Percentiles rank a stretch among this genome's conserved stretches.
phyloP scores from a whole-genome alignment of 257 asterid species.

The Lavandula angustifolia region DNA sequence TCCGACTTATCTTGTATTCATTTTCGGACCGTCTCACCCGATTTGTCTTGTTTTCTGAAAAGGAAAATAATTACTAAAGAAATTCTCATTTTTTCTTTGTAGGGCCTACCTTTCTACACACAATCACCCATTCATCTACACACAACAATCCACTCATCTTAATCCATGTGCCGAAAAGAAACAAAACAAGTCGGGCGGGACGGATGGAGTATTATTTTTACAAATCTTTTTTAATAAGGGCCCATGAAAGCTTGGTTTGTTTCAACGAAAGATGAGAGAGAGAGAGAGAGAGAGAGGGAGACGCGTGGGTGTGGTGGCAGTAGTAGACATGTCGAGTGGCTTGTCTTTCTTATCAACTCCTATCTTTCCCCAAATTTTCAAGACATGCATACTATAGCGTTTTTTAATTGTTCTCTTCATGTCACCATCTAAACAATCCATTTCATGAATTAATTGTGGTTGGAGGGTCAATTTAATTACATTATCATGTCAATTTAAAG shows the following conservation, averaged over 20 bases:
- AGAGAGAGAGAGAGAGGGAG: conserved; percentile 13
- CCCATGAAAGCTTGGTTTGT: conserved; percentile 37
- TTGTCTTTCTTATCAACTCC: conserved; percentile 45
- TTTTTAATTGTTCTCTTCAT: conserved; percentile 16
- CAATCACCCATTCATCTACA: too few species aligned
- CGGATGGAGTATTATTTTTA: conserved; percentile 25
- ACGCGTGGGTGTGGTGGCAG: conserved; percentile 50
- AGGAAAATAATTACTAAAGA: too few species aligned
- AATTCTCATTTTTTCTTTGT: too few species aligned
- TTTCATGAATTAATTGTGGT: conserved; percentile 20
- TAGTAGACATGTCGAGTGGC: conserved; percentile 38
- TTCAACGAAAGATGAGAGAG: conserved; percentile 28
- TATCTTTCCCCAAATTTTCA: conserved; percentile 19
- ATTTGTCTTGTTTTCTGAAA: too few species aligned
- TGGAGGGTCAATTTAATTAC: conserved; percentile 25
- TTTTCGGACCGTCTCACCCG: too few species aligned
- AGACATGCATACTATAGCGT: conserved; percentile 1
- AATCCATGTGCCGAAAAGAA: too few species aligned
- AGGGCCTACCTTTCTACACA: too few species aligned
- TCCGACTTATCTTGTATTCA: too few species aligned
- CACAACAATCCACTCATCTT: too few species aligned
- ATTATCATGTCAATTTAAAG: not conserved
- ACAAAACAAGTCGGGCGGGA: too few species aligned
- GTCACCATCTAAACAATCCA: conserved; percentile 1
- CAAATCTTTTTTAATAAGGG: conserved; percentile 30